Percentiles rank a stretch among this genome's conserved stretches.
Conservation (phyloP, 192 early-diverging fungal species). For the Jimgerdemannia flammicorona region DNA sequence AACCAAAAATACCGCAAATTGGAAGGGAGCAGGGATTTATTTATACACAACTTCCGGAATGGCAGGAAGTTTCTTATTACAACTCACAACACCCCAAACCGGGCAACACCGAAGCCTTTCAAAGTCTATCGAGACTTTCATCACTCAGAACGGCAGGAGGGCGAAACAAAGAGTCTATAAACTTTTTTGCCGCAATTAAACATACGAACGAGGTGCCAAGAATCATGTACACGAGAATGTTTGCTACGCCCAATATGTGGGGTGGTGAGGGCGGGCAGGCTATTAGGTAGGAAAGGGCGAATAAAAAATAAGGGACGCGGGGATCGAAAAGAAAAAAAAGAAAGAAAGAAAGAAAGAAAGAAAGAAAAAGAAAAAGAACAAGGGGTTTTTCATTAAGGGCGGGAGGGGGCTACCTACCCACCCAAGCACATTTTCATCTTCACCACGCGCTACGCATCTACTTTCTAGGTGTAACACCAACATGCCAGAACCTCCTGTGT, state of each 20-base stretch:
- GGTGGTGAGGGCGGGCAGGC: too few species aligned
- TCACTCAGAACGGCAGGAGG: too few species aligned
- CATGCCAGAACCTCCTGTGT: conserved; percentile 22
- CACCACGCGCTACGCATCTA: conserved; percentile 1
- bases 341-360: too few species aligned
- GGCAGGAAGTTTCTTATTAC: too few species aligned
- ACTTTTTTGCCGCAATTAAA: not conserved
- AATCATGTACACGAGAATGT: not conserved
- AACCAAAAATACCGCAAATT: too few species aligned
- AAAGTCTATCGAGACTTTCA: too few species aligned
- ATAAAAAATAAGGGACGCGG: not conserved
- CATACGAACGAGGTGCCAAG: not conserved
- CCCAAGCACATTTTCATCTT: not conserved
- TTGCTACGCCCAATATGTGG: not conserved
- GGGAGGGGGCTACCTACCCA: not conserved
- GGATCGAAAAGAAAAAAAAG: too few species aligned
- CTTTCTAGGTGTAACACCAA: conserved; percentile 23
- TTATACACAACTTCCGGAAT: too few species aligned
- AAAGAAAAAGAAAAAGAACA: not conserved
- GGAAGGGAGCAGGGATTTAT: too few species aligned
- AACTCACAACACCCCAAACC: too few species aligned
- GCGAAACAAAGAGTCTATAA: too few species aligned
- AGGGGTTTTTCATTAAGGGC: not conserved
- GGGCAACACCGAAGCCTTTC: too few species aligned
- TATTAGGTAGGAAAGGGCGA: not conserved